Conservation (phyloP, 2,329 filamentous ascomycete species). For the Ophiostoma montium region DNA sequence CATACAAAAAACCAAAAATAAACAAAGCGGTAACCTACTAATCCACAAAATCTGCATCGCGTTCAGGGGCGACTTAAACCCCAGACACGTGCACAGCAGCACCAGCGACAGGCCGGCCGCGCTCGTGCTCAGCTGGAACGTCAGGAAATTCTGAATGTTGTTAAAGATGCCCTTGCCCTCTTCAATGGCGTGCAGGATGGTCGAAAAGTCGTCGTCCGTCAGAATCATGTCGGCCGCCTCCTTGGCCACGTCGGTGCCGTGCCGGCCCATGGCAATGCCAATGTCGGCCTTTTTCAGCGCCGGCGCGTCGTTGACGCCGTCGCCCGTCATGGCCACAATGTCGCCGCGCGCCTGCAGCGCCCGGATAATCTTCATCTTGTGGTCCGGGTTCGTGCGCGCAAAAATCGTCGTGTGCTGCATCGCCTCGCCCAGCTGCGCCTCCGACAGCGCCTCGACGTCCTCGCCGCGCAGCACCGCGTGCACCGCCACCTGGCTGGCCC, state of each 20-base stretch:
- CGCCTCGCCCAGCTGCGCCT: constrained; percentile 67
- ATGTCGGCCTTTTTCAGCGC: constrained; percentile 96
- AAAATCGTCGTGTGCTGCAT: constrained; percentile 89
- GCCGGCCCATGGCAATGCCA: constrained; percentile 88
- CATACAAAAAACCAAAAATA: background rate
- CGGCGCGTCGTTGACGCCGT: constrained; percentile 94
- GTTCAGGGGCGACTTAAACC: constrained; percentile 90
- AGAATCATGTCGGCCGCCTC: constrained; percentile 90
- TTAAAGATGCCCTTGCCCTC: constrained; percentile 99
- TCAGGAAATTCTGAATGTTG: constrained; percentile 98
- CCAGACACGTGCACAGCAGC: constrained; percentile 79
- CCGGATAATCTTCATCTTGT: constrained; percentile 93
- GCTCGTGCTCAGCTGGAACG: constrained; percentile 94
- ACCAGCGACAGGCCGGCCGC: constrained; percentile 86
- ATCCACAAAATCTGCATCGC: constrained; percentile 99
- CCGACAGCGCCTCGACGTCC: constrained; percentile 85
- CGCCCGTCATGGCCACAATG: constrained; percentile 97
- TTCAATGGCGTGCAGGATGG: constrained; percentile 88
- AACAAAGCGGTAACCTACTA: constrained; percentile 47
- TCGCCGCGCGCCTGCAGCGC: constrained; percentile 86
- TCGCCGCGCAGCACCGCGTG: constrained; percentile 71
- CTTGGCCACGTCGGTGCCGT: constrained; percentile 95
- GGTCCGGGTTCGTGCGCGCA: constrained; percentile 87
- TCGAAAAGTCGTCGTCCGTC: constrained; percentile 79
- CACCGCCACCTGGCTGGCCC: constrained; percentile 42